phyloP scores from a whole-genome alignment of 169 alveolate genomes.

The Cryptosporidium viatorum region DNA sequence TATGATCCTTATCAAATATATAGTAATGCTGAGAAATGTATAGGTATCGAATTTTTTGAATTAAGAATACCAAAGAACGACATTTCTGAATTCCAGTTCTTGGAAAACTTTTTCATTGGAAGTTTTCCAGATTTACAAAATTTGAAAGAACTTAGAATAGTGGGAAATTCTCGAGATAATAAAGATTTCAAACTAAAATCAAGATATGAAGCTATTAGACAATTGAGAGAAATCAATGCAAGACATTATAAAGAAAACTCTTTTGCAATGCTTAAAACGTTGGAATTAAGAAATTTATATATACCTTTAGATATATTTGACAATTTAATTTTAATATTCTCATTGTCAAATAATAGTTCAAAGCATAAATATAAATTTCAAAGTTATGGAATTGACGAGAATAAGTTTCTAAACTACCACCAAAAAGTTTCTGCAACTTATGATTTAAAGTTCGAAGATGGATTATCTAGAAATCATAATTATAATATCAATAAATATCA shows the following conservation, averaged over 20 bases:
- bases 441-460: conserved; percentile 24
- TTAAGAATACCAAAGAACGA: conserved; percentile 20
- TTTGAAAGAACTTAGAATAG: conserved; percentile 1
- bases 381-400: neutral
- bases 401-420: neutral
- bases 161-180: neutral
- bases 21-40: neutral
- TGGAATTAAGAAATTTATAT: conserved; percentile 13
- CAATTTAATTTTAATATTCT: conserved; percentile 1
- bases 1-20: neutral
- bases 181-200: neutral
- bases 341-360: neutral
- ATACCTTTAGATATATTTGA: conserved; percentile 40
- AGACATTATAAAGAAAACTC: neutral
- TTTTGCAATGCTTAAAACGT: neutral
- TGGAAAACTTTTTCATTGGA: conserved; percentile 4
- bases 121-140: conserved; percentile 18
- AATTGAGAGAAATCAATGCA: neutral
- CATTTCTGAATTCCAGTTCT: neutral
- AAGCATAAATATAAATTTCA: neutral
- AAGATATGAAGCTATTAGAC: neutral
- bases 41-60: conserved; percentile 15
- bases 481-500: conserved; percentile 30
- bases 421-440: neutral
- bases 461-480: conserved; percentile 16